phyloP scores from a whole-genome alignment of 371 early-diverging fungal species.

The Mortierella sp. region DNA sequence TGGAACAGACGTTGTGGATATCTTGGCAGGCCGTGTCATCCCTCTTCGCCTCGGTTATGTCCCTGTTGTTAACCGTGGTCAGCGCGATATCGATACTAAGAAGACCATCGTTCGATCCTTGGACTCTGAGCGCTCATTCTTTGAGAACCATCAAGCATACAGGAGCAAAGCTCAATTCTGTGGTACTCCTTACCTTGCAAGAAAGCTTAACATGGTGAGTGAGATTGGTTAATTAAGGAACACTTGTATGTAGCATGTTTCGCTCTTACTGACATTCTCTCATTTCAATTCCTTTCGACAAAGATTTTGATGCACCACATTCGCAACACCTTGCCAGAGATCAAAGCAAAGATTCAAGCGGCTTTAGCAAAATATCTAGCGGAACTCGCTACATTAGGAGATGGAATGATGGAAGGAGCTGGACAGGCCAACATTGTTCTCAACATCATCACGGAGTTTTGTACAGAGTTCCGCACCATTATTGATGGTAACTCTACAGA shows the following conservation, averaged over 20 bases:
- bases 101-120: constrained; percentile 91
- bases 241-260: not conserved
- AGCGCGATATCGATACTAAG: constrained; percentile 94
- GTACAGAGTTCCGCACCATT: constrained; percentile 92
- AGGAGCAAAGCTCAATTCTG: constrained; percentile 96
- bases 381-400: constrained; percentile 88
- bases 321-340: constrained; percentile 95
- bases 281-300: not conserved
- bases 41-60: constrained; percentile 92
- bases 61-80: constrained; percentile 94
- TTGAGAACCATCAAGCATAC: constrained; percentile 95
- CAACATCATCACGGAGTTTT: constrained; percentile 97
- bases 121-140: constrained; percentile 91
- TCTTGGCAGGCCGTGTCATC: constrained; percentile 96
- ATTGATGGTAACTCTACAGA: constrained; percentile 96
- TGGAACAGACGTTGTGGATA: constrained; percentile 99
- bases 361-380: constrained; percentile 85
- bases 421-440: constrained; percentile 87
- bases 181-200: constrained; percentile 97
- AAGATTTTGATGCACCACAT: constrained; percentile 98
- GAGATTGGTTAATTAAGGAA: not conserved
- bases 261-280: not conserved
- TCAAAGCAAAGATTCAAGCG: constrained; percentile 93
- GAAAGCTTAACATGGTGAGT: constrained; percentile 92
- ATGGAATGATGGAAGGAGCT: constrained; percentile 68